These are phyloP conservation scores for Bocquillonia castaneifolia DNA, from an alignment of 441 rosid species.

Conservation along the genomic window DNA sequence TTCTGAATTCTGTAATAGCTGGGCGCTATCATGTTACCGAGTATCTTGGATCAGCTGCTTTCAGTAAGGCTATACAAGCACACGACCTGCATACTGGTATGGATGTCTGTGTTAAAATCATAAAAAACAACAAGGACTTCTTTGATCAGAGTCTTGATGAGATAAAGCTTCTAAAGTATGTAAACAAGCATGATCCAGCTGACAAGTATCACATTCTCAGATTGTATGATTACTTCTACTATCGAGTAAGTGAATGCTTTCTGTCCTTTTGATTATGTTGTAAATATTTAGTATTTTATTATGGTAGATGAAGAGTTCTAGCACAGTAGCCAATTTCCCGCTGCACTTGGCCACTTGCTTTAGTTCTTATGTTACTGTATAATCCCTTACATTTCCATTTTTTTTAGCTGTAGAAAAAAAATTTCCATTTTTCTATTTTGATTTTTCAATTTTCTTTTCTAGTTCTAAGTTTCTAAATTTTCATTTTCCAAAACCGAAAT, in stretches of 20 bases:
- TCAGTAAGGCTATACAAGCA: slow-evolving; percentile 98
- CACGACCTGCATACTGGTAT: slow-evolving; percentile 93
- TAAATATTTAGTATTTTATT: background rate
- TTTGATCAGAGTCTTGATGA: slow-evolving; percentile 99
- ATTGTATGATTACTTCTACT: slow-evolving; percentile 90
- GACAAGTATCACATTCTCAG: slow-evolving; percentile 93
- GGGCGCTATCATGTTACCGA: slow-evolving; percentile 97
- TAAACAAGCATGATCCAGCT: slow-evolving; percentile 94
- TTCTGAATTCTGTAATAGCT: slow-evolving; percentile 84
- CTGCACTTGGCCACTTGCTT: background rate
- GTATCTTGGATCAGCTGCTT: slow-evolving; percentile 97
- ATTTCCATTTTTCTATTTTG: no score
- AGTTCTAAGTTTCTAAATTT: no score
- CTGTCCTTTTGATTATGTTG: slow-evolving; percentile 4
- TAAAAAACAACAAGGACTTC: slow-evolving; percentile 97
- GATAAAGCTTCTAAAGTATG: slow-evolving; percentile 93
- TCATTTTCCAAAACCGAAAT: no score
- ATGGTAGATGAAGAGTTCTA: background rate
- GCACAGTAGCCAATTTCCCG: background rate
- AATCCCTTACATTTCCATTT: no score
- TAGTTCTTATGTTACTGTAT: background rate
- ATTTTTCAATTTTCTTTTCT: no score
- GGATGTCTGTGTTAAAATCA: slow-evolving; percentile 95
- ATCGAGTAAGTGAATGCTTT: slow-evolving; percentile 54
- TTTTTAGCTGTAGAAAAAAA: no score